phyloP scores from a whole-genome alignment of 495 filamentous ascomycete genomes.

The Neurospora sp. region DNA sequence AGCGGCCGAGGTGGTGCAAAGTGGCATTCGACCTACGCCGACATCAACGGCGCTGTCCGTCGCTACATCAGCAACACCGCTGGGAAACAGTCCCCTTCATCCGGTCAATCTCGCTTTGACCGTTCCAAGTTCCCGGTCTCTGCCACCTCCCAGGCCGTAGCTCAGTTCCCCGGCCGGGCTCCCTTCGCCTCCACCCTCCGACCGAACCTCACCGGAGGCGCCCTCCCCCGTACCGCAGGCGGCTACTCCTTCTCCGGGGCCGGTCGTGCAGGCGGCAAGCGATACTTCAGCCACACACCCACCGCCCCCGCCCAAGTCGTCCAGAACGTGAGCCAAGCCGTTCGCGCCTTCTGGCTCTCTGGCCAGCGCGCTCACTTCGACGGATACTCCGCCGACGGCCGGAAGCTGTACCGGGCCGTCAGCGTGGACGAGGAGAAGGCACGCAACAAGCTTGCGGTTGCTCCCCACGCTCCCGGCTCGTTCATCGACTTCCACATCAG shows the following conservation, averaged over 20 bases:
- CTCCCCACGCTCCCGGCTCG: conserved; percentile 56
- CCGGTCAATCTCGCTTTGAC: conserved; percentile 39
- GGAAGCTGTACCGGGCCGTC: conserved; percentile 67
- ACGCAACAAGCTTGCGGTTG: conserved; percentile 47
- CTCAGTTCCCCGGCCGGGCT: conserved; percentile 56
- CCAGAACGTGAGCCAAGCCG: conserved; percentile 85
- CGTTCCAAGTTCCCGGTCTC: conserved; percentile 58
- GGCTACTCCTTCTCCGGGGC: conserved; percentile 68
- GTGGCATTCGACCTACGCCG: conserved; percentile 57
- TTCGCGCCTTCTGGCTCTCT: conserved; percentile 80
- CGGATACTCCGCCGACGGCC: conserved; percentile 56
- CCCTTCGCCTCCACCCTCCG: conserved; percentile 87
- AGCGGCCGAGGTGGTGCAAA: conserved; percentile 33
- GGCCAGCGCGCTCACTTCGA: conserved; percentile 81
- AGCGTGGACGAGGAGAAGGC: conserved; percentile 61
- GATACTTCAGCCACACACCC: conserved; percentile 85
- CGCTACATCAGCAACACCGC: conserved; percentile 49
- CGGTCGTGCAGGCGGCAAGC: conserved; percentile 58
- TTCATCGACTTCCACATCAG: conserved; percentile 76
- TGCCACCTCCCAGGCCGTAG: conserved; percentile 53
- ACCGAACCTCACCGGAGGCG: conserved; percentile 85
- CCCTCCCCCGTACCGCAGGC: conserved; percentile 71
- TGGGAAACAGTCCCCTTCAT: conserved; percentile 23
- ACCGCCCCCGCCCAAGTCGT: conserved; percentile 80
- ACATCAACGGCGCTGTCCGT: conserved; percentile 45